phyloP scores from a whole-genome alignment of 495 filamentous ascomycete species.

The Hyaloscypha variabilis region DNA sequence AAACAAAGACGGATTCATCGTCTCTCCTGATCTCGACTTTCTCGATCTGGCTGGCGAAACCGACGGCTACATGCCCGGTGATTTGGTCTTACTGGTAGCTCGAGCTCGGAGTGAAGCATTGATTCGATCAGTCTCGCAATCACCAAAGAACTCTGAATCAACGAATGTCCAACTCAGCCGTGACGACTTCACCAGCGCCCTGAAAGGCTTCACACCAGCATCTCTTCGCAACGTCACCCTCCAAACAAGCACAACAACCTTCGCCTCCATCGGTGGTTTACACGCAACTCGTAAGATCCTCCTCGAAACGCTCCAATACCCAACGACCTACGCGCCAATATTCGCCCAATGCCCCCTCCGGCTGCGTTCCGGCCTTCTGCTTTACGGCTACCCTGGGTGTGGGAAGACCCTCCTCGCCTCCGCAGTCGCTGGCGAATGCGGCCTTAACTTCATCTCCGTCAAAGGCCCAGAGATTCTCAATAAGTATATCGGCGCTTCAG shows the following conservation, averaged over 20 bases:
- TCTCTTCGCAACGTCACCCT: slow-evolving; percentile 92
- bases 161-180: slow-evolving; percentile 59
- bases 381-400: slow-evolving; percentile 95
- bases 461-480: slow-evolving; percentile 98
- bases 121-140: slow-evolving; percentile 67
- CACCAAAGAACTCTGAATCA: slow-evolving; percentile 30
- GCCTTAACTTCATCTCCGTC: slow-evolving; percentile 96
- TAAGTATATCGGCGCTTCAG: slow-evolving; percentile 96
- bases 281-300: slow-evolving; percentile 82
- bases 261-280: slow-evolving; percentile 88
- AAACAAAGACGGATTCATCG: slow-evolving; percentile 62
- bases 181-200: slow-evolving; percentile 77
- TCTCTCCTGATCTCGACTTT: slow-evolving; percentile 81
- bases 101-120: slow-evolving; percentile 90
- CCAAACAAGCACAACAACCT: slow-evolving; percentile 85
- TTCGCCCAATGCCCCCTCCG: slow-evolving; percentile 94
- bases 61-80: slow-evolving; percentile 97
- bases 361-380: slow-evolving; percentile 83
- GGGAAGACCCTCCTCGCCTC: slow-evolving; percentile 94
- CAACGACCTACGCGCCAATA: slow-evolving; percentile 96
- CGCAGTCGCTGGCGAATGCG: slow-evolving; percentile 94
- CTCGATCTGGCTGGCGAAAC: slow-evolving; percentile 90
- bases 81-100: slow-evolving; percentile 81
- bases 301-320: slow-evolving; percentile 93
- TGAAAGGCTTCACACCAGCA: slow-evolving; percentile 91